phyloP scores from a whole-genome alignment of 2,329 filamentous ascomycete species.

The Myotisia sp. region DNA sequence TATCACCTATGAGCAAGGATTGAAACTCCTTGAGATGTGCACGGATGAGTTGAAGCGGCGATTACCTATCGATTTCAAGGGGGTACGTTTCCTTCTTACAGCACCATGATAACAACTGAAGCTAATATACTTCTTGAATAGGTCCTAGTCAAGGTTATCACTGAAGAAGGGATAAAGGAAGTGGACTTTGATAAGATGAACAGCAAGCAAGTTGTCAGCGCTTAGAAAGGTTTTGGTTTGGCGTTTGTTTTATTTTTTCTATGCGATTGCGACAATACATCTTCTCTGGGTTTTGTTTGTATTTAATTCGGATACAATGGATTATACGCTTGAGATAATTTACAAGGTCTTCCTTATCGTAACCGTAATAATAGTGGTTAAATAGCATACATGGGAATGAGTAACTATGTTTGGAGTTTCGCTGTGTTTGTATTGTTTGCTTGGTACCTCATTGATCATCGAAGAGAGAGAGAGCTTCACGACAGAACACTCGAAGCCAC shows the following conservation, averaged over 20 bases:
- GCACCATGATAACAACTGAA: not conserved
- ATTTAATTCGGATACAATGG: slow-evolving; percentile 2
- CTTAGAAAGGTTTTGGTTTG: slow-evolving; percentile 23
- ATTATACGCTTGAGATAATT: too few species aligned
- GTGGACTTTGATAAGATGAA: slow-evolving; percentile 60
- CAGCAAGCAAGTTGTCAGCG: slow-evolving; percentile 43
- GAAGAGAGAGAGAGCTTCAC: not conserved
- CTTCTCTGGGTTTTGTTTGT: slow-evolving; percentile 2
- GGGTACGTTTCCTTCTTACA: slow-evolving; percentile 40
- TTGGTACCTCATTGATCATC: slow-evolving; percentile 2
- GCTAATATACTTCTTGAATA: slow-evolving; percentile 11
- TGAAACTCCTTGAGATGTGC: slow-evolving; percentile 88
- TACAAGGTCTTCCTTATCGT: too few species aligned
- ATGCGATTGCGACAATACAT: too few species aligned
- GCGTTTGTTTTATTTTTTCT: too few species aligned
- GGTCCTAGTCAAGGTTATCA: slow-evolving; percentile 69
- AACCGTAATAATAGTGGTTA: too few species aligned
- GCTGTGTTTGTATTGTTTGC: slow-evolving; percentile 14
- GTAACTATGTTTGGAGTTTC: too few species aligned
- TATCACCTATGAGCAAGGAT: slow-evolving; percentile 73
- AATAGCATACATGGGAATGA: too few species aligned
- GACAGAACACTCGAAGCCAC: not conserved
- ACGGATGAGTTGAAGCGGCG: slow-evolving; percentile 93
- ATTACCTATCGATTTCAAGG: slow-evolving; percentile 98
- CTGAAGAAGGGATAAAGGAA: slow-evolving; percentile 79